Base-by-base conservation (phyloP, 129 eudicot species). In the Arctium minus region DNA sequence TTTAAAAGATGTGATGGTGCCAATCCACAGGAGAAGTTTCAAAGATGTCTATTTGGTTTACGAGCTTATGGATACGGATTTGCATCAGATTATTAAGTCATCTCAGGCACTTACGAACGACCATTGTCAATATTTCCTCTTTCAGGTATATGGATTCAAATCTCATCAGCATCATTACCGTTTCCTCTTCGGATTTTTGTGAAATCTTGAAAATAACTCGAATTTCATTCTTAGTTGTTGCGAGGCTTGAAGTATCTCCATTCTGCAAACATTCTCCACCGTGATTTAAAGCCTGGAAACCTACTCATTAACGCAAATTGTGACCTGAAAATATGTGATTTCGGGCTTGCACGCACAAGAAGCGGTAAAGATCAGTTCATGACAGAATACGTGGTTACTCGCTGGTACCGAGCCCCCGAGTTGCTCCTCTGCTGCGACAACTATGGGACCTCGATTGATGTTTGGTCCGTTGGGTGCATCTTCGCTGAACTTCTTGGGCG, bases 401-500 rank as follows among this genome's bases (percentile, higher is more conserved):
- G 95, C 17, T 91, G 95, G 95, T 91, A 91, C 83, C 74, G 95
- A 60, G 94, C 97, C 81, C 97, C 97, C 5, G 97, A 93, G 86
- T 92, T 93, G 31, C 96, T 93, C 48, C 87, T 93, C 78, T 93
- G 93, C 75, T 93, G 97, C 72, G 97, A 93, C 79, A 88, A 93
- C 74, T 93, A 93, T 35, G 96, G 93, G 3, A 93, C 96, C 46
- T 89, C 97, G 8, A 93, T 93, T 30, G 97, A 93, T 7, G 90
- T 93, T 22, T 93, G 97, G 97, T 93, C 97, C 3, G 97, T 93
- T 18, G 97, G 97, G 10, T 91, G 97, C 76, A 93, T 93, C 32
- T 93, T 93, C 79, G 96, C 96, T 22, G 97, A 93, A 79, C 95
- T 93, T 75, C 91, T 93, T 4, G 97, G 97, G 0, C 74, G 97